A percentile compares a stretch with the other conserved stretches of the same genome.
These are phyloP conservation scores for Helianthus tuberosus DNA, from an alignment of 129 eudicot species.

Conservation along the genomic window DNA sequence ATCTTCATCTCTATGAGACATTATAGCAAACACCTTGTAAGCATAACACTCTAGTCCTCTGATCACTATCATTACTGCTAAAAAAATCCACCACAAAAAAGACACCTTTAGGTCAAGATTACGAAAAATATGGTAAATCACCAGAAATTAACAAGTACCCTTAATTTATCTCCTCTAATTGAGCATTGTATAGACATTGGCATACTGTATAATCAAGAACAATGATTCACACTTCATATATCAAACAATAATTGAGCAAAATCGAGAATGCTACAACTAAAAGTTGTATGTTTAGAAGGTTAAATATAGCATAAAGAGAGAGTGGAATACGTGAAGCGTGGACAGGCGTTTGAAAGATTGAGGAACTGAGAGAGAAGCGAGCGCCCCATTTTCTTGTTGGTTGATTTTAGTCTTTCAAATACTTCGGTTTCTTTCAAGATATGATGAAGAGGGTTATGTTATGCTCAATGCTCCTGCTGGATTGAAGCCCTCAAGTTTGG, in stretches of 20 bases:
- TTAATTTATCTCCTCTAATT: no score
- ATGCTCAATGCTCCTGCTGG: background rate
- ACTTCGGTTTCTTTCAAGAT: slow-evolving; percentile 13
- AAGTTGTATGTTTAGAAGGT: background rate
- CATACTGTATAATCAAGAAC: no score
- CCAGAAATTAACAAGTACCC: no score
- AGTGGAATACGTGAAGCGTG: slow-evolving; percentile 54
- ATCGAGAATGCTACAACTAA: background rate
- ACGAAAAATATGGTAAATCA: no score
- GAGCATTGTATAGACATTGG: no score
- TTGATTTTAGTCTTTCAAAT: background rate
- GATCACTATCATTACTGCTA: no score
- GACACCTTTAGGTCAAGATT: background rate
- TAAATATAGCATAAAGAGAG: slow-evolving; percentile 6
- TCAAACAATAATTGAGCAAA: slow-evolving; percentile 6
- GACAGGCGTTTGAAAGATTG: slow-evolving; percentile 51
- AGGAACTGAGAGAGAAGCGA: slow-evolving; percentile 59
- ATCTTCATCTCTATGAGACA: background rate
- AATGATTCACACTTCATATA: background rate
- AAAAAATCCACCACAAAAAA: background rate
- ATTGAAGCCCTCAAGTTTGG: background rate
- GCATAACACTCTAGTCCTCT: background rate
- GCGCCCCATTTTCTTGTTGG: slow-evolving; percentile 54
- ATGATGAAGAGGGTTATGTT: slow-evolving; percentile 19
- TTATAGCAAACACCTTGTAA: slow-evolving; percentile 22